Evolutionary conservation across 192 early-diverging fungal species (phyloP), one percentile per base, ranked within the genome.

Genomic region (Dispira simplex): DNA sequence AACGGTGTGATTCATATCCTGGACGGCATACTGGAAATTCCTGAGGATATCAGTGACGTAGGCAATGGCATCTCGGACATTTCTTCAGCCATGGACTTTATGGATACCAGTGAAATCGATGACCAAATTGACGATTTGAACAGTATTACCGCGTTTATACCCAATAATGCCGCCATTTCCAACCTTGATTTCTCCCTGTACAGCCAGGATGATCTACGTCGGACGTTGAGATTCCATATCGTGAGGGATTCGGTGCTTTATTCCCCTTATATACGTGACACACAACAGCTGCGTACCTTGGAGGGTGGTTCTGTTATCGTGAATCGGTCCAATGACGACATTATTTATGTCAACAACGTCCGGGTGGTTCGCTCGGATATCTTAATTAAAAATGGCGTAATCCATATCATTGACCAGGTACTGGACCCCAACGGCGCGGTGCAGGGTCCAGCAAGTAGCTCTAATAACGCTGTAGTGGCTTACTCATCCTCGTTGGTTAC

Each of bases 161-260:
- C 54, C 54, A 56, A 56, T 28, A 56, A 56, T 26, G 54, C 54
- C 54, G 54, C 54, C 18, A 14, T 56, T 14, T 56, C 54, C 54
- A 25, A 25, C 9, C 11, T 56, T 8, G 54, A 56, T 26, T 27
- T 25, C 54, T 27, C 11, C 54, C 49, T 51, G 4, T 18, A 51
- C 23, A 56, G 28, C 25, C 13, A 21, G 25, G 28, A 12, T 28
- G 12, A 14, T 13, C 54, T 56, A 3, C 25, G 25, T 25, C 25
- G 28, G 25, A 18, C 28, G 1, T 21, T 56, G 18, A 3, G 23
- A 3, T 56, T 56, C 21, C 54, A 56, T 25, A 3, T 56, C 25
- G 2, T 56, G 8, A 26, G 23, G 25, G 20, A 25, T 14, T 27
- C 54, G 25, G 54, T 56, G 25, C 13, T 56, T 3, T 56, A 56